Evolutionary conservation across 2,329 filamentous ascomycete species (phyloP).

Genomic region (Apiospora malaysiana): DNA sequence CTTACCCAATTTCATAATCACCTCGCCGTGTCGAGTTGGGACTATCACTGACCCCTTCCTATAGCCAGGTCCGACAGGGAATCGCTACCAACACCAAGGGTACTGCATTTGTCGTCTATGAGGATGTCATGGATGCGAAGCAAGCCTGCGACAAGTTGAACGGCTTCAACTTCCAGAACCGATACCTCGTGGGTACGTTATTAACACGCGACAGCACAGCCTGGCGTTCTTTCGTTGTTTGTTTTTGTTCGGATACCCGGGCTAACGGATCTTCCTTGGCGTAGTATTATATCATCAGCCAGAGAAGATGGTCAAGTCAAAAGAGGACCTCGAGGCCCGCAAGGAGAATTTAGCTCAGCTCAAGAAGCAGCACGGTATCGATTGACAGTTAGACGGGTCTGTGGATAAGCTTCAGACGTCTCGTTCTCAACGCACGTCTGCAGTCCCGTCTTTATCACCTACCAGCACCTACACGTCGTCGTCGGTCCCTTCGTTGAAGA

Average conservation of each 20-base stretch:
- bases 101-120: constrained; percentile 98
- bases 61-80: constrained; percentile 95
- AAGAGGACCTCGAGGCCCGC: constrained; percentile 91
- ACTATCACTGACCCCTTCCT: constrained; percentile 34
- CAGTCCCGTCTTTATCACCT: constrained; percentile 65
- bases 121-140: constrained; percentile 99
- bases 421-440: constrained; percentile 52
- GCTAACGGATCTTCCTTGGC: constrained; percentile 24
- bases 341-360: constrained; percentile 97
- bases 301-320: constrained; percentile 77
- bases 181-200: constrained; percentile 90
- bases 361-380: constrained; percentile 97
- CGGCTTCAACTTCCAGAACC: constrained; percentile 99
- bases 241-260: not conserved
- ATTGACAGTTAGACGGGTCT: constrained; percentile 86
- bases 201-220: constrained; percentile 15
- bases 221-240: not conserved
- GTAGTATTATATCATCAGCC: constrained; percentile 69
- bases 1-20: constrained; percentile 30
- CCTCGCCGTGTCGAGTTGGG: not conserved
- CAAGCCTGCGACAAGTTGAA: constrained; percentile 99
- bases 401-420: constrained; percentile 56
- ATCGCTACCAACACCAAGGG: constrained; percentile 98
- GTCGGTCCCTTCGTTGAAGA: constrained; percentile 32
- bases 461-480: constrained; percentile 41